A percentile compares a stretch with the other conserved stretches of the same genome.
phyloP scores from a whole-genome alignment of 108 stramenopile species.

The Pseudonitzschia delicatissima region DNA sequence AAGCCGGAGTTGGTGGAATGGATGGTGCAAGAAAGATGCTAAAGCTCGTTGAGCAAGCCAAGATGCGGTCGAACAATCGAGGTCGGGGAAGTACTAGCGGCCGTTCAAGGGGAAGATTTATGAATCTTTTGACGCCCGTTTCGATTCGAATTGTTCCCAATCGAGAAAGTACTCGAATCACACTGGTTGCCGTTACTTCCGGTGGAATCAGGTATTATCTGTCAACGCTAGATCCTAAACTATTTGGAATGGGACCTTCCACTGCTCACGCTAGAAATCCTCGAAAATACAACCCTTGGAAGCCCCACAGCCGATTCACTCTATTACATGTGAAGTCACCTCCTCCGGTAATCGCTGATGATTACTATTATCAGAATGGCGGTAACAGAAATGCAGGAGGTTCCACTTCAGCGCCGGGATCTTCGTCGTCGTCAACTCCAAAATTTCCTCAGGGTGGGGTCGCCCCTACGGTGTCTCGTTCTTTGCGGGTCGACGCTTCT shows the following conservation, averaged over 20 bases:
- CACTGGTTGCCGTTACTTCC: constrained; percentile 75
- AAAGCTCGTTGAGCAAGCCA: constrained; percentile 56
- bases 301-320: constrained; percentile 47
- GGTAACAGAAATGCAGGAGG: not conserved
- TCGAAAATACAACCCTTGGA: constrained; percentile 31
- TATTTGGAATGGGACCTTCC: constrained; percentile 25
- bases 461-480: constrained; percentile 13
- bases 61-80: constrained; percentile 18
- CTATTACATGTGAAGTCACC: constrained; percentile 82
- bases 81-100: constrained; percentile 11
- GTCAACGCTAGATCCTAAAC: constrained; percentile 42
- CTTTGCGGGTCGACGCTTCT: constrained; percentile 45
- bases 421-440: not conserved
- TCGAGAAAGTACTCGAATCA: constrained; percentile 62
- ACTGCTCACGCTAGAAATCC: constrained; percentile 17
- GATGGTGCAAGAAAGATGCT: constrained; percentile 77
- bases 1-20: constrained; percentile 88
- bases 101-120: not conserved
- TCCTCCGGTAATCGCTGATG: constrained; percentile 37
- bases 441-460: constrained; percentile 5
- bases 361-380: constrained; percentile 4
- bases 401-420: too few species aligned
- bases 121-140: constrained; percentile 49
- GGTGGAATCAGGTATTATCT: constrained; percentile 82
- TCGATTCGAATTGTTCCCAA: constrained; percentile 70